Base-by-base conservation (phyloP, 768 basidiomycete genomes). In the Termitomyces sp. region DNA sequence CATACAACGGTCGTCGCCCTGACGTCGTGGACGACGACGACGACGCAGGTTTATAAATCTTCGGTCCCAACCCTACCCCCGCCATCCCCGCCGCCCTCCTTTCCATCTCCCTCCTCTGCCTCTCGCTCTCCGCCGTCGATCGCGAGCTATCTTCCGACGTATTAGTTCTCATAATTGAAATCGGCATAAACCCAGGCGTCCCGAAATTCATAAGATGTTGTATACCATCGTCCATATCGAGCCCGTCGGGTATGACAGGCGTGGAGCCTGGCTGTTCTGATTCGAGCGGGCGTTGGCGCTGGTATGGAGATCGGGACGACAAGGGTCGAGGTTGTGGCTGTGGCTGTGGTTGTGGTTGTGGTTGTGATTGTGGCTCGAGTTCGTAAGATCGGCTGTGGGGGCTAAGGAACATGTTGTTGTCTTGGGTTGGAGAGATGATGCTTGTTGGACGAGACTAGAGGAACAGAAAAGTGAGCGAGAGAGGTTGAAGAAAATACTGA, bases 221-320 rank as follows among this genome's bases (percentile, higher is more conserved):
- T 17, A 58, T 38, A 25, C 29, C 38, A 16, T 58, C 57, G 21
- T 52, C 51, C 17, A 48, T 41, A 49, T 44, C 35, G 17, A 41
- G 37, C 27, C 25, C 21, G n/a, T 47, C 48, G 19, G 61, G 61
- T 60, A 38, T 54, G 60, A 54, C 64, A 63, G 49, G 67, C 61
- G n/a, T 57, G 63, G 27, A 38, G n/a, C 50, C 45, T 25, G 54
- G 45, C 47, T 16, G 54, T 38, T 37, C 45, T 17, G 54, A 44
- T 35, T 55, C 45, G 12, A 44, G 42, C 7, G 1, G 32, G 5
- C 21, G 42, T 25, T 32, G 42, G 7, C 21, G 5, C 27, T 38
- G 50, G 37, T 29, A 29, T 19, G 37, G 50, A 3, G 50, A 51
- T 51, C 11, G 49, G 9, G 35, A 25, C 10, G 23, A 17, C n/a